Evolutionary conservation across 2,329 filamentous ascomycete species (phyloP).

Genomic region (Penicillium occitanis): DNA sequence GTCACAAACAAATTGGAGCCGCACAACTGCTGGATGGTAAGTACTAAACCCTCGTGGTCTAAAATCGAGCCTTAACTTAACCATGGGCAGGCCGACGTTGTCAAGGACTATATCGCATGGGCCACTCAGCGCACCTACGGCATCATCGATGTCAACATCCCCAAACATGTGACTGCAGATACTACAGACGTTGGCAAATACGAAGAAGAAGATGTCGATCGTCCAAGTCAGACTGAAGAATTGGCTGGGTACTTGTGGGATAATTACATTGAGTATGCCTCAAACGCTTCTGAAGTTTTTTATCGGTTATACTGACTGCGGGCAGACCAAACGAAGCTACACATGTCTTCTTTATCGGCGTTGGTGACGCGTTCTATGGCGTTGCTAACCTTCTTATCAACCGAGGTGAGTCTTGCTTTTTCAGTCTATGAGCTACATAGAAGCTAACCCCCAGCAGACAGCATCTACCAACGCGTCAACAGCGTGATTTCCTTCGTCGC

Average conservation of each 20-base stretch:
- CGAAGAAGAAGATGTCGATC: constrained; percentile 50
- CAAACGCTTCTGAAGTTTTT: too few species aligned
- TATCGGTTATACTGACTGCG: not conserved
- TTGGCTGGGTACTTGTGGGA: constrained; percentile 90
- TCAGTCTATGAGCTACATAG: not conserved
- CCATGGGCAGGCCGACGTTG: constrained; percentile 68
- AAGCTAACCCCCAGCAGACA: constrained; percentile 37
- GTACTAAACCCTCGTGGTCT: constrained; percentile 37
- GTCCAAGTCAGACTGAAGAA: constrained; percentile 62
- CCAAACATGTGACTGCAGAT: constrained; percentile 66
- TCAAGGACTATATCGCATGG: constrained; percentile 82
- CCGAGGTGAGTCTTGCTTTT: constrained; percentile 54
- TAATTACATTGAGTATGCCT: constrained; percentile 75
- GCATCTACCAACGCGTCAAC: constrained; percentile 65
- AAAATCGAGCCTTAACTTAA: constrained; percentile 28
- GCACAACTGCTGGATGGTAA: constrained; percentile 85
- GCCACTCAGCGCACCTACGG: constrained; percentile 73
- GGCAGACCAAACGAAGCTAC: constrained; percentile 62
- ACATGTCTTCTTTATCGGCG: constrained; percentile 80
- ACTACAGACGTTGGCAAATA: constrained; percentile 30
- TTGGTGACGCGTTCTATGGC: constrained; percentile 84
- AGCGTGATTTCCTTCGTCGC: constrained; percentile 80
- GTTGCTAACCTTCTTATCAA: constrained; percentile 78
- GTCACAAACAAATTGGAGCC: constrained; percentile 72
- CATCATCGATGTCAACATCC: constrained; percentile 89